Base-by-base conservation (phyloP, 2,329 filamentous ascomycete species). In the Penicillium sumatraense region DNA sequence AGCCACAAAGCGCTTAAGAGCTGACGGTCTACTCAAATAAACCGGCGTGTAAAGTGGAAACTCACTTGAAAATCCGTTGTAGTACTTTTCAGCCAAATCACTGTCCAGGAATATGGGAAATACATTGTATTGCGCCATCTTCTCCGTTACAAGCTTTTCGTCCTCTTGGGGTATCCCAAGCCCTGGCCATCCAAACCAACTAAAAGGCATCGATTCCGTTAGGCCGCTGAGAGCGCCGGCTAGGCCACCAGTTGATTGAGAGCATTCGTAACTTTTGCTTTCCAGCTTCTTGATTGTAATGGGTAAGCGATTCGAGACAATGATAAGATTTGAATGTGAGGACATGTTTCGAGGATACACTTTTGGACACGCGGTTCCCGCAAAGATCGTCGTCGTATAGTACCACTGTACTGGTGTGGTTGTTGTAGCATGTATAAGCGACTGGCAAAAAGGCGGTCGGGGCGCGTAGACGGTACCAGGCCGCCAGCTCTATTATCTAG, bases 41-140 rank as follows among this genome's bases (percentile, higher is more conserved):
- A 18, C 27, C 26, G 14, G 24, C 9, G 26, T n/a, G 18, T 18
- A 27, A 46, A 27, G 42, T 46, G 42, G 45, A 35, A 48, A 49
- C 46, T 24, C 5, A 49, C 49, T 51, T 21, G 49, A 51, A 35
- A 51, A 51, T 35, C 49, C 49, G 26, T 51, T 44, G 24, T 51
- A 51, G 49, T 51, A 31, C 14, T 51, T 51, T 13, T 51, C n/a
- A 27, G 48, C 48, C 48, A 51, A 33, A n/a, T 41, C 21, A 51
- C 23, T 31, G 24, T 42, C 36, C 6, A 51, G 35, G 27, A 31
- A 51, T 33, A 51, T 31, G n/a, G 48, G 21, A 24, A 10, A n/a
- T 6, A 31, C 36, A 42, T 51, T 41, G 18, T 48, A 35, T 35
- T 48, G 7, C 11, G 45, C 45, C 10, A 48, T 13, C 5, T 24